Conservation (phyloP, 192 early-diverging fungal genomes). For the Helicostylum pulchrum region DNA sequence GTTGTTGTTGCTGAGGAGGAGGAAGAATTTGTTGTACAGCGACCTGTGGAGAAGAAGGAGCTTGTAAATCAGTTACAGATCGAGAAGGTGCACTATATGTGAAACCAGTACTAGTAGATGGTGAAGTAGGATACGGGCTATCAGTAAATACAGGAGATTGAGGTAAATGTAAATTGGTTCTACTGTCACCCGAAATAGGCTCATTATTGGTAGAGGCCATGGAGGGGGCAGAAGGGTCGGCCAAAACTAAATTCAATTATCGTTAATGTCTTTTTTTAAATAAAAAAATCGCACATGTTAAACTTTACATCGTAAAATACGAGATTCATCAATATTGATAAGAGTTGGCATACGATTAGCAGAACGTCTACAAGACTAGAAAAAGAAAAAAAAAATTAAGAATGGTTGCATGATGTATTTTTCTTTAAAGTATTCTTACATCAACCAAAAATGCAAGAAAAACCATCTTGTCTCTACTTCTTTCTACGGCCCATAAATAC, state of each 20-base stretch:
- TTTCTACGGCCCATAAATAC: constrained; percentile 52
- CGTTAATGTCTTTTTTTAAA: neutral
- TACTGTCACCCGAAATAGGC: neutral
- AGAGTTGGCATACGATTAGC: constrained; percentile 44
- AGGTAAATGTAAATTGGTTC: neutral
- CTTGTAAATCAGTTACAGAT: neutral
- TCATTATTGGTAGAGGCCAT: neutral
- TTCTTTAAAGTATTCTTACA: constrained; percentile 7
- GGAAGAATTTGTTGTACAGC: no score
- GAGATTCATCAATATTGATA: constrained; percentile 47
- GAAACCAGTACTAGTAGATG: neutral
- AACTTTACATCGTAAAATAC: constrained; percentile 37
- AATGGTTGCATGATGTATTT: neutral
- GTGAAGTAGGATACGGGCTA: neutral
- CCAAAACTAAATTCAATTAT: neutral
- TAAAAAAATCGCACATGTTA: no score
- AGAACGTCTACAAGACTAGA: constrained; percentile 42
- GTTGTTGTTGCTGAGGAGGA: neutral
- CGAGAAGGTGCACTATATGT: neutral
- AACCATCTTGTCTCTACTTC: constrained; percentile 42
- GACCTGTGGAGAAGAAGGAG: no score
- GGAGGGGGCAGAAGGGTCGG: constrained; percentile 9
- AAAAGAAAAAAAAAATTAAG: neutral
- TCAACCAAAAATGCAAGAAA: constrained; percentile 43
- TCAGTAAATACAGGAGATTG: neutral